Conservation (phyloP, 108 stramenopile species). For the Parmales sp. region DNA sequence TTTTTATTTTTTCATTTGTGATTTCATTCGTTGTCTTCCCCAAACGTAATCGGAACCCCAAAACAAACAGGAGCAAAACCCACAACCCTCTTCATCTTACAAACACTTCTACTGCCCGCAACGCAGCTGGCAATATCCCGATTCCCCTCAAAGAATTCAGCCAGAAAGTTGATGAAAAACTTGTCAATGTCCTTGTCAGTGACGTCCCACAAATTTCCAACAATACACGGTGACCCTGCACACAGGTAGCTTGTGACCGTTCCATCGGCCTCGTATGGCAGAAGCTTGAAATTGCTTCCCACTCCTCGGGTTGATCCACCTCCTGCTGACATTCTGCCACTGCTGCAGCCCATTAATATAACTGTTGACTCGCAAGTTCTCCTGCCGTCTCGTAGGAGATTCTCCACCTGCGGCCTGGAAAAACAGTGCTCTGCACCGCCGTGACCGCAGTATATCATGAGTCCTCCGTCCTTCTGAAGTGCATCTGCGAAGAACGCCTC, state of each 20-base stretch:
- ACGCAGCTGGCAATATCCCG: constrained; percentile 65
- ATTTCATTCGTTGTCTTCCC: no score
- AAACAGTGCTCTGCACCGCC: constrained; percentile 81
- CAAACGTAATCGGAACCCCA: constrained; percentile 60
- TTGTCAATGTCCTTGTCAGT: constrained; percentile 96
- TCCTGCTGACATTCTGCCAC: constrained; percentile 65
- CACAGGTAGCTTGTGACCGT: constrained; percentile 78
- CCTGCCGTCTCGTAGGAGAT: background rate
- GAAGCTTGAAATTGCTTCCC: constrained; percentile 17
- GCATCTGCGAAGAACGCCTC: constrained; percentile 38
- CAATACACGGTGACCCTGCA: constrained; percentile 85
- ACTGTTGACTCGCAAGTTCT: constrained; percentile 37
- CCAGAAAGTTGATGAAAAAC: constrained; percentile 48
- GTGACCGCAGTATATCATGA: constrained; percentile 90
- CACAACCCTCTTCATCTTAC: constrained; percentile 78
- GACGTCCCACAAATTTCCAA: constrained; percentile 97
- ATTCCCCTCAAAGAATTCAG: constrained; percentile 28
- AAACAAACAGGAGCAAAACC: constrained; percentile 90
- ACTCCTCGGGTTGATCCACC: constrained; percentile 29
- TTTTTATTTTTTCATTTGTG: no score
- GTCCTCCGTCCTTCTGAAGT: constrained; percentile 40
- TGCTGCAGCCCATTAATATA: constrained; percentile 95
- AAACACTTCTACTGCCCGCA: constrained; percentile 60
- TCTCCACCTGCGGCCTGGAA: constrained; percentile 54
- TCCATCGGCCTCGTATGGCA: constrained; percentile 83